Evolutionary conservation across 2,329 filamentous ascomycete species (phyloP).

Genomic region (Aspergillus aculeatinus): DNA sequence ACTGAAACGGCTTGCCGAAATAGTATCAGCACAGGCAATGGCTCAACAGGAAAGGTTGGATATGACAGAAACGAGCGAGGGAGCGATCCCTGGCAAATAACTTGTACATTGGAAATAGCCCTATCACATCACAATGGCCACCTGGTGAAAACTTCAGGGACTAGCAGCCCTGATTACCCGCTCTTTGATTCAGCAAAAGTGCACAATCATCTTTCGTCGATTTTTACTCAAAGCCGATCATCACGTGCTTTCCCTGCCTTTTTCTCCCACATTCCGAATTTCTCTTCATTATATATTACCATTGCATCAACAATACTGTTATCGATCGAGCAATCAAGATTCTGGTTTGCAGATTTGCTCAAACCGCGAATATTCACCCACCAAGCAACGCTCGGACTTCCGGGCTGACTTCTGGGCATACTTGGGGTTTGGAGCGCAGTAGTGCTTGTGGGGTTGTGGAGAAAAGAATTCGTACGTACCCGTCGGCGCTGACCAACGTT

Average conservation of each 20-base stretch:
- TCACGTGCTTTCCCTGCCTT: neutral
- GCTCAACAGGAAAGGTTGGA: constrained; percentile 89
- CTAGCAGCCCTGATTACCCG: constrained; percentile 17
- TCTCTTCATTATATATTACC: neutral
- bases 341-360: neutral
- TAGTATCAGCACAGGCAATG: constrained; percentile 93
- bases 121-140: constrained; percentile 2
- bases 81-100: constrained; percentile 26
- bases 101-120: constrained; percentile 26
- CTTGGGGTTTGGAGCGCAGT: neutral
- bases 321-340: neutral
- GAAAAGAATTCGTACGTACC: constrained; percentile 2
- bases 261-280: neutral
- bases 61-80: constrained; percentile 27
- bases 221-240: neutral
- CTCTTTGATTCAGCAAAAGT: neutral
- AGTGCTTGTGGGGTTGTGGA: constrained; percentile 1
- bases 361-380: neutral
- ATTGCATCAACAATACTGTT: neutral
- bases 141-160: constrained; percentile 26
- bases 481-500: neutral
- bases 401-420: neutral
- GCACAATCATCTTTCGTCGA: neutral
- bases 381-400: neutral
- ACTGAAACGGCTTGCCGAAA: constrained; percentile 94